These are phyloP conservation scores for Rosa hybrid DNA, from an alignment of 331 rosid species.

Conservation along the genomic window DNA sequence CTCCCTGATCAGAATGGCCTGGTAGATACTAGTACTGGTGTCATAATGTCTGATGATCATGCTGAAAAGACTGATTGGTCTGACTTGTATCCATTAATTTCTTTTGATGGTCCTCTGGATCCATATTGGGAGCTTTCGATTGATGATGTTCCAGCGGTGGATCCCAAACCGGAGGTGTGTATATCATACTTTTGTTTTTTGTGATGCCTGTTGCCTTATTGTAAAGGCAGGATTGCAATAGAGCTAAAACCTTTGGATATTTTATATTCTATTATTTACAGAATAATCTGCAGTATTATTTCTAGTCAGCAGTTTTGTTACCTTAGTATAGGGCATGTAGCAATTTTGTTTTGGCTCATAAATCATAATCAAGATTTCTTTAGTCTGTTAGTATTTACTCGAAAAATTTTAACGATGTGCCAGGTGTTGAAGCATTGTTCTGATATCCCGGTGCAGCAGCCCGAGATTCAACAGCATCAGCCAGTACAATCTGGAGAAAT, in stretches of 20 bases:
- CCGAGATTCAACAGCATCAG: slow-evolving; percentile 45
- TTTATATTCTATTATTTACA: not conserved
- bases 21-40: slow-evolving; percentile 46
- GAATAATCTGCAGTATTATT: not conserved
- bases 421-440: slow-evolving; percentile 35
- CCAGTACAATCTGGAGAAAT: slow-evolving; percentile 49
- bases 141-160: slow-evolving; percentile 49
- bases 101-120: slow-evolving; percentile 52
- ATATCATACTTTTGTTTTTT: not conserved
- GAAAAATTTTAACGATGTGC: slow-evolving; percentile 9
- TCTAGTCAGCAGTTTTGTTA: not conserved
- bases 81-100: slow-evolving; percentile 74
- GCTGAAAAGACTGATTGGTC: slow-evolving; percentile 56
- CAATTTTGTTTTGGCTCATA: not conserved
- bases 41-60: slow-evolving; percentile 44
- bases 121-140: slow-evolving; percentile 74
- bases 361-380: not conserved
- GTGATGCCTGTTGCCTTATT: not conserved
- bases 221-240: not conserved
- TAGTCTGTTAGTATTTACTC: slow-evolving; percentile 1
- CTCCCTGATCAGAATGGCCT: slow-evolving; percentile 54
- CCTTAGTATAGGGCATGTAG: not conserved
- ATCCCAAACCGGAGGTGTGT: slow-evolving; percentile 66
- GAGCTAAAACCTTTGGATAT: not conserved
- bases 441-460: slow-evolving; percentile 47